phyloP scores from a whole-genome alignment of 108 stramenopile genomes.

The Aurantiochytrium sp. region DNA sequence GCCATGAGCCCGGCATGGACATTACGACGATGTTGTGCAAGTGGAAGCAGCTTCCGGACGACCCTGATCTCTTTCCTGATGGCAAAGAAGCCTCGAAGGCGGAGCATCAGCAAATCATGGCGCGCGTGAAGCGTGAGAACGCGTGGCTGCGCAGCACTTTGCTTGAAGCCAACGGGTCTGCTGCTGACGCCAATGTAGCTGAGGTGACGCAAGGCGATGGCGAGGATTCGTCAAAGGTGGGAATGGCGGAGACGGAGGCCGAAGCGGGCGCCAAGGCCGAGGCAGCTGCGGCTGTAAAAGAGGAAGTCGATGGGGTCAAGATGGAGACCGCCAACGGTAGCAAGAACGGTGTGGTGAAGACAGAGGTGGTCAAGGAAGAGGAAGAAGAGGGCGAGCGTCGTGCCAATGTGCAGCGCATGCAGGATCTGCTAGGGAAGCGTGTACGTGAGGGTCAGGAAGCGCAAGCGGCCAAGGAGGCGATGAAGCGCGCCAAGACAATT shows the following conservation, averaged over 20 bases:
- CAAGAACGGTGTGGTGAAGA: not conserved
- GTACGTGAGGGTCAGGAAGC: not conserved
- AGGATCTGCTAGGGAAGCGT: not conserved
- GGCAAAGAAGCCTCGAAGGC: not conserved
- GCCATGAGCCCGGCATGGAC: slow-evolving; percentile 60
- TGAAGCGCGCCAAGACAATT: not conserved
- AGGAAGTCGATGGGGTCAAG: not conserved
- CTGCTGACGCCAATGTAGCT: not conserved
- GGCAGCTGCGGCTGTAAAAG: not conserved
- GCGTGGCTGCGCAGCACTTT: not conserved
- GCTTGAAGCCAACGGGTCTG: not conserved
- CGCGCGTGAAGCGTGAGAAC: not conserved
- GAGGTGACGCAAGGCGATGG: not conserved
- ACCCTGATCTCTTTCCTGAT: not conserved
- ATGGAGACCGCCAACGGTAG: not conserved
- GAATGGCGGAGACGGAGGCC: no score
- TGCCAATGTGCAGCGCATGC: not conserved
- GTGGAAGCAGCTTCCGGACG: slow-evolving; percentile 12
- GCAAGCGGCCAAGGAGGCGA: not conserved
- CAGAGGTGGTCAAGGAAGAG: not conserved
- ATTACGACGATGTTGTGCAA: slow-evolving; percentile 24
- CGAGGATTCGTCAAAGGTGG: not conserved
- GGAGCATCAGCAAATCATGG: not conserved
- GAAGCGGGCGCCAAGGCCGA: not conserved
- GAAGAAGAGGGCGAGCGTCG: not conserved